Conservation (phyloP, 2,329 filamentous ascomycete genomes). For the Decorospora gaudefroyi region DNA sequence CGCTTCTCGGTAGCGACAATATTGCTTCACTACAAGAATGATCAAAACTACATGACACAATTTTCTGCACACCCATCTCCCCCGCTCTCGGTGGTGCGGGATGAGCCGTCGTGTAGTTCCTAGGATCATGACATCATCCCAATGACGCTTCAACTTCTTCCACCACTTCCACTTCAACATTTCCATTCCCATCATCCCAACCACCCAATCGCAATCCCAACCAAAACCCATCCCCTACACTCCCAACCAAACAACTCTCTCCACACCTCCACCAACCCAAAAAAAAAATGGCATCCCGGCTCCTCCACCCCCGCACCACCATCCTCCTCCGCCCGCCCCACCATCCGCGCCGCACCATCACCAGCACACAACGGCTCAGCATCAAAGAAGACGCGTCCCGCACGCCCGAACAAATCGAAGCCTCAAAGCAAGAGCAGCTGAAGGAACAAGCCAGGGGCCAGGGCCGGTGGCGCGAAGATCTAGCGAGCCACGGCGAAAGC, state of each 20-base stretch:
- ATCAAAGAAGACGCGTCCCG: constrained; percentile 51
- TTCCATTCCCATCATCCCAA: too few species aligned
- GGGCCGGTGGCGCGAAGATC: constrained; percentile 51
- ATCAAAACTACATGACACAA: too few species aligned
- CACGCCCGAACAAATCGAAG: constrained; percentile 49
- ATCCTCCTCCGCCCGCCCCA: constrained; percentile 1
- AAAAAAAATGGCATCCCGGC: constrained; percentile 23
- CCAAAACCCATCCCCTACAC: too few species aligned
- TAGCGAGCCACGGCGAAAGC: constrained; percentile 50
- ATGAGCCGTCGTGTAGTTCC: too few species aligned
- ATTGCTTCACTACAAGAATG: too few species aligned
- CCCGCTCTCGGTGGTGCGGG: too few species aligned
- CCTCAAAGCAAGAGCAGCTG: constrained; percentile 52
- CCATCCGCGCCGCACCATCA: constrained; percentile 34
- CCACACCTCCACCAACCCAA: neutral
- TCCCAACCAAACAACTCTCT: neutral
- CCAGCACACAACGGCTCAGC: constrained; percentile 34
- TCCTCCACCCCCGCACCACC: constrained; percentile 13
- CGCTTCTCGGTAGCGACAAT: too few species aligned
- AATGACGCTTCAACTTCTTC: too few species aligned
- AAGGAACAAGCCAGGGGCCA: constrained; percentile 51
- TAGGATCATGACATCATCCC: too few species aligned
- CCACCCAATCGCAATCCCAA: too few species aligned
- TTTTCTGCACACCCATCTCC: too few species aligned
- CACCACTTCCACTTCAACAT: too few species aligned